Conservation (phyloP, 495 filamentous ascomycete genomes). For the Neurospora sp. region DNA sequence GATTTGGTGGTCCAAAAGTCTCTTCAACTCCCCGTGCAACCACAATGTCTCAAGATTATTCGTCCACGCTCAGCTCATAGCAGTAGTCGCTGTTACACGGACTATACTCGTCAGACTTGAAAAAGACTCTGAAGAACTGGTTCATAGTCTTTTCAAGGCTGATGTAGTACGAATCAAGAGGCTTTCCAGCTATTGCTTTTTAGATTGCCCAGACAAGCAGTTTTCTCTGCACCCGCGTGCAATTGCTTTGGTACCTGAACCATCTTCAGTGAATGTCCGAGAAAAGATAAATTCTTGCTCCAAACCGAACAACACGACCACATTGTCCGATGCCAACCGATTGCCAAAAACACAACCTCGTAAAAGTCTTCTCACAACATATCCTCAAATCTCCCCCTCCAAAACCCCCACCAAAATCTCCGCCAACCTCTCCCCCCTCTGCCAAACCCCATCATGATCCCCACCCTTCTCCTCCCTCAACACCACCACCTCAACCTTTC, state of each 20-base stretch:
- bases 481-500: constrained; percentile 1
- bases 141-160: neutral
- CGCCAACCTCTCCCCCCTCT: constrained; percentile 12
- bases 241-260: neutral
- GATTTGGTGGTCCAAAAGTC: neutral
- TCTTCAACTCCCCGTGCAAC: neutral
- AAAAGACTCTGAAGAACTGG: neutral
- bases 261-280: neutral
- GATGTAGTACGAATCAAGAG: neutral
- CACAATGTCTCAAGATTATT: neutral
- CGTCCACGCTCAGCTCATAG: neutral
- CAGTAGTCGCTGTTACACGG: neutral
- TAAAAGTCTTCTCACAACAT: neutral
- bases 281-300: neutral
- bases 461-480: constrained; percentile 9
- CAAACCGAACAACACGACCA: neutral
- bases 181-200: neutral
- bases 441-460: constrained; percentile 19
- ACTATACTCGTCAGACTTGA: neutral
- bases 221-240: neutral
- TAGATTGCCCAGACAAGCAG: neutral
- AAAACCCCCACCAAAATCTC: constrained; percentile 11
- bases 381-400: neutral
- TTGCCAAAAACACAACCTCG: neutral
- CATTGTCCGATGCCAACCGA: neutral